Conservation (phyloP, 371 early-diverging fungal species). For the Rhizopus stolonifer region DNA sequence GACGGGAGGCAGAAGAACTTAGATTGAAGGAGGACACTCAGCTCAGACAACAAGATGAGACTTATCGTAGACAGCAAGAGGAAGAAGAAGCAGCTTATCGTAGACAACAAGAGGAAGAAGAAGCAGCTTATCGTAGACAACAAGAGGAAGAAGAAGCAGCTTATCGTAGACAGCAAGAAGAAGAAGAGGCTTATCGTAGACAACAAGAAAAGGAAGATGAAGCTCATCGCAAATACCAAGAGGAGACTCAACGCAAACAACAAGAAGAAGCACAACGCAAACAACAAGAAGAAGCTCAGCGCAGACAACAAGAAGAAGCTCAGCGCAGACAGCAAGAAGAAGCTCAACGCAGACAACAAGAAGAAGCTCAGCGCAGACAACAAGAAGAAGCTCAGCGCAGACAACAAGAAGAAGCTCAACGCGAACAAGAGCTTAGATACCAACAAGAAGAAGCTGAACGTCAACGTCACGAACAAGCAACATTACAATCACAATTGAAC, state of each 20-base stretch:
- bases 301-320: constrained; percentile 15
- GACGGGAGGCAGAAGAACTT: constrained; percentile 23
- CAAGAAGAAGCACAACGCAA: constrained; percentile 27
- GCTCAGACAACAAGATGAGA: constrained; percentile 28
- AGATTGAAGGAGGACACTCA: constrained; percentile 5
- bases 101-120: background rate
- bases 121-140: constrained; percentile 12
- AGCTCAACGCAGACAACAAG: constrained; percentile 6
- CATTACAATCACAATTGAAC: constrained; percentile 22
- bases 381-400: constrained; percentile 19
- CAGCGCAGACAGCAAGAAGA: constrained; percentile 15
- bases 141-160: background rate
- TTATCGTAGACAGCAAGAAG: constrained; percentile 3
- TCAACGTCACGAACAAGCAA: constrained; percentile 16
- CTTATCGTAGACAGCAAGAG: constrained; percentile 27
- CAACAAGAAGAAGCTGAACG: constrained; percentile 20
- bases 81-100: constrained; percentile 32
- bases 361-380: constrained; percentile 16
- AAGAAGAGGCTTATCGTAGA: background rate
- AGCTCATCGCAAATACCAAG: constrained; percentile 13
- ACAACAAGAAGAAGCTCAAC: constrained; percentile 18
- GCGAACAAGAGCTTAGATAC: constrained; percentile 14
- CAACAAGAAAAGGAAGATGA: constrained; percentile 21
- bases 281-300: constrained; percentile 21
- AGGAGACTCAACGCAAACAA: constrained; percentile 22